These are phyloP conservation scores for Favolaschia claudopus DNA, from an alignment of 768 basidiomycete genomes.

Conservation along the genomic window DNA sequence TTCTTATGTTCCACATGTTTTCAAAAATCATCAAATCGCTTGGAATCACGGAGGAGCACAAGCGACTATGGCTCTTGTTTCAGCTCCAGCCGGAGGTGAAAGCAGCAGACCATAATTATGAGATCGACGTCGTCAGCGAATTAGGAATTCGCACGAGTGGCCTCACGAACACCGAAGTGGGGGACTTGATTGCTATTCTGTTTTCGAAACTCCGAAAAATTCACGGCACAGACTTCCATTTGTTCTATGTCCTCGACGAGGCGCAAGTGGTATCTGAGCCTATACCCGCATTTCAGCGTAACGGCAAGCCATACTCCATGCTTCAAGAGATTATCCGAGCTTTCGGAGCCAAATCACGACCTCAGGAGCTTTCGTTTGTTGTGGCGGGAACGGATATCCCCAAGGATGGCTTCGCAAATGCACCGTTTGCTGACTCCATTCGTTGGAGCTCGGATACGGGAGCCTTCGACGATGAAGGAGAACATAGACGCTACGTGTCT, in stretches of 20 bases:
- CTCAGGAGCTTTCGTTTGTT: neutral
- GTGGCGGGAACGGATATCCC: too few relatives aligned
- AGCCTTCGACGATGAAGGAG: too few relatives aligned
- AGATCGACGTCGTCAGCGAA: neutral
- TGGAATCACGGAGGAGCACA: neutral
- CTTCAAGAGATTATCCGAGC: conserved; percentile 2
- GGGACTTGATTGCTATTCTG: neutral
- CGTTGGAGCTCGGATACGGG: too few relatives aligned
- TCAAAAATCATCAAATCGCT: neutral
- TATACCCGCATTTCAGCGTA: neutral
- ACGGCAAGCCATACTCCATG: neutral
- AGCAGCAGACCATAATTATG: neutral
- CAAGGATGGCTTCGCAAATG: too few relatives aligned
- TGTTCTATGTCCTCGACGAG: conserved; percentile 9
- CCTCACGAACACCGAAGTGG: neutral
- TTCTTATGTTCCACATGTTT: too few relatives aligned
- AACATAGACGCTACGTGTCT: too few relatives aligned
- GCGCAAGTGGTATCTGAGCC: neutral
- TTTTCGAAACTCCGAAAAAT: neutral
- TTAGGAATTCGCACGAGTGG: neutral
- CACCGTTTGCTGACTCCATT: too few relatives aligned
- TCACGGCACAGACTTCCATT: neutral
- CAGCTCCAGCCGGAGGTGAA: neutral
- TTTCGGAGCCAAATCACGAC: neutral
- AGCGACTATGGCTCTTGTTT: conserved; percentile 3